Percentiles rank a stretch among this genome's conserved stretches.
Conservation (phyloP, 306 rosid genomes). For the Trifolium subterraneum region DNA sequence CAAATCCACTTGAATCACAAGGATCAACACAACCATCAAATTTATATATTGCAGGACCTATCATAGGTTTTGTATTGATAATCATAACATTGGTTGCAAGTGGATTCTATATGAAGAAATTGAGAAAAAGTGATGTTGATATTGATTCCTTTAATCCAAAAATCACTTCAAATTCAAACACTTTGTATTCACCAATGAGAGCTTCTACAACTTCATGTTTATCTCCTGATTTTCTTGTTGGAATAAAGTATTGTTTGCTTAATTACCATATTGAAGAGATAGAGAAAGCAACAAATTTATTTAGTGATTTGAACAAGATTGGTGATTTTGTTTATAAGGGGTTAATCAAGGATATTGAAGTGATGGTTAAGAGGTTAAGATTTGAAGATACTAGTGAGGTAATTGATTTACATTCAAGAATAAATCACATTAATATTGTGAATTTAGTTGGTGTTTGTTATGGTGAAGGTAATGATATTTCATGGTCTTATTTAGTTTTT, state of each 20-base stretch:
- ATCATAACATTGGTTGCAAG: constrained; percentile 51
- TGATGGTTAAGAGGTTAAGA: constrained; percentile 67
- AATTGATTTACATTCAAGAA: constrained; percentile 69
- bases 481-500: constrained; percentile 66
- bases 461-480: constrained; percentile 45
- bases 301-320: constrained; percentile 60
- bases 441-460: constrained; percentile 67
- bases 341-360: constrained; percentile 47
- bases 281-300: constrained; percentile 55
- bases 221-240: constrained; percentile 70
- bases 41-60: constrained; percentile 52
- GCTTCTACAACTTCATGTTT: constrained; percentile 54
- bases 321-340: constrained; percentile 53
- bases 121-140: constrained; percentile 44
- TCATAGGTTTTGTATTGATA: constrained; percentile 51
- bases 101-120: constrained; percentile 48
- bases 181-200: constrained; percentile 42
- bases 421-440: constrained; percentile 73
- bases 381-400: constrained; percentile 53
- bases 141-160: constrained; percentile 40
- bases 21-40: constrained; percentile 34
- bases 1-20: constrained; percentile 36
- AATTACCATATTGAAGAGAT: constrained; percentile 61
- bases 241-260: constrained; percentile 61
- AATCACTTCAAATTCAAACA: constrained; percentile 28